phyloP scores from a whole-genome alignment of 192 early-diverging fungal species.

The Backusella parvicylindrica region DNA sequence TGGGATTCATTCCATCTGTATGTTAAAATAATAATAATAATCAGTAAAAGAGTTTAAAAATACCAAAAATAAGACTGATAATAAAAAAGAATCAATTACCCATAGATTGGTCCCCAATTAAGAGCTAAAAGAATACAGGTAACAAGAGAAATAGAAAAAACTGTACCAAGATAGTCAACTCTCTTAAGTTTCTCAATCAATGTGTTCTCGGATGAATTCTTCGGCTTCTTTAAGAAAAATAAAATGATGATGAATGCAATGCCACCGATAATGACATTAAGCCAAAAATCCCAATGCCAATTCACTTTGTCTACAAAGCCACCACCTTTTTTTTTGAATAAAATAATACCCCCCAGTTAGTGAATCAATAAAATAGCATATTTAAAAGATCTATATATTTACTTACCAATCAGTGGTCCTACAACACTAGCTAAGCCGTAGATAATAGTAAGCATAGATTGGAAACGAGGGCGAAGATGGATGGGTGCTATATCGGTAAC shows the following conservation, averaged over 20 bases:
- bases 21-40: background rate
- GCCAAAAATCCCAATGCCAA: slow-evolving; percentile 76
- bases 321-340: slow-evolving; percentile 53
- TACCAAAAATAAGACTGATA: too few species aligned
- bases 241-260: slow-evolving; percentile 13
- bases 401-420: slow-evolving; percentile 52
- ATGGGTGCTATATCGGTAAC: slow-evolving; percentile 69
- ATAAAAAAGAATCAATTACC: slow-evolving; percentile 10
- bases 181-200: slow-evolving; percentile 50
- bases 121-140: slow-evolving; percentile 56
- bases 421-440: slow-evolving; percentile 60
- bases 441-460: slow-evolving; percentile 55
- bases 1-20: slow-evolving; percentile 50
- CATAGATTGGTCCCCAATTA: slow-evolving; percentile 61
- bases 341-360: too few species aligned
- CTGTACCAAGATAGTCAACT: slow-evolving; percentile 59
- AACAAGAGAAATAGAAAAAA: slow-evolving; percentile 46
- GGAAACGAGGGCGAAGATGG: slow-evolving; percentile 61
- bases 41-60: slow-evolving; percentile 1
- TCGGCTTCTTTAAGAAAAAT: slow-evolving; percentile 48
- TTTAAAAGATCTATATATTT: background rate
- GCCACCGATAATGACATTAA: slow-evolving; percentile 21
- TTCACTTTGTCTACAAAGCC: slow-evolving; percentile 60
- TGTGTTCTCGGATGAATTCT: slow-evolving; percentile 35
- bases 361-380: background rate